These are phyloP conservation scores for Daldinia decipiens DNA, from an alignment of 495 filamentous ascomycete species.

Conservation along the genomic window DNA sequence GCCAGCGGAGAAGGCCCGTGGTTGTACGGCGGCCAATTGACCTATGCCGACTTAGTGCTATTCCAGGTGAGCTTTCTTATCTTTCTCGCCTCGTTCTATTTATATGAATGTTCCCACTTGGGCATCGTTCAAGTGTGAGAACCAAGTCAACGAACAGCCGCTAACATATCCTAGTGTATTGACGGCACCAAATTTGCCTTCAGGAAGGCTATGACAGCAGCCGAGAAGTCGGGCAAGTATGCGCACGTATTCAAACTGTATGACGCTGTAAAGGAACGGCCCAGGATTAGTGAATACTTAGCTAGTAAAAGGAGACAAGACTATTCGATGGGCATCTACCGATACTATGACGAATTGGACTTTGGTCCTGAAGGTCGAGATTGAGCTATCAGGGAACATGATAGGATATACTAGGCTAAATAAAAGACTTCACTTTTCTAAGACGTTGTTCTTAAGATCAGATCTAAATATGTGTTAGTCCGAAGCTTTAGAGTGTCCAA, in stretches of 20 bases:
- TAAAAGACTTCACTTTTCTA: too few relatives aligned
- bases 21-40: conserved; percentile 67
- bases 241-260: conserved; percentile 60
- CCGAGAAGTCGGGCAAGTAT: conserved; percentile 58
- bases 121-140: background rate
- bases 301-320: conserved; percentile 61
- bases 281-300: conserved; percentile 63
- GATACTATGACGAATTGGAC: conserved; percentile 68
- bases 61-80: conserved; percentile 62
- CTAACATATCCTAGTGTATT: conserved; percentile 41
- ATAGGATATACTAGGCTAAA: too few relatives aligned
- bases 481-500: too few relatives aligned
- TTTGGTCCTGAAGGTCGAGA: conserved; percentile 31
- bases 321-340: conserved; percentile 64
- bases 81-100: background rate
- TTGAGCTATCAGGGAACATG: background rate
- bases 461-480: too few relatives aligned
- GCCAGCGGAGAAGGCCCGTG: conserved; percentile 65
- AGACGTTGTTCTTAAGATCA: too few relatives aligned
- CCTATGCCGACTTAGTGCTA: conserved; percentile 74
- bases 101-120: background rate
- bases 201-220: conserved; percentile 59
- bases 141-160: background rate
- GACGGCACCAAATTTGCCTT: conserved; percentile 63
- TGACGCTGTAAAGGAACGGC: conserved; percentile 57